Evolutionary conservation across 106 monocot species (phyloP), one percentile per base, ranked within the genome.

Genomic region (Dioscorea alata): DNA sequence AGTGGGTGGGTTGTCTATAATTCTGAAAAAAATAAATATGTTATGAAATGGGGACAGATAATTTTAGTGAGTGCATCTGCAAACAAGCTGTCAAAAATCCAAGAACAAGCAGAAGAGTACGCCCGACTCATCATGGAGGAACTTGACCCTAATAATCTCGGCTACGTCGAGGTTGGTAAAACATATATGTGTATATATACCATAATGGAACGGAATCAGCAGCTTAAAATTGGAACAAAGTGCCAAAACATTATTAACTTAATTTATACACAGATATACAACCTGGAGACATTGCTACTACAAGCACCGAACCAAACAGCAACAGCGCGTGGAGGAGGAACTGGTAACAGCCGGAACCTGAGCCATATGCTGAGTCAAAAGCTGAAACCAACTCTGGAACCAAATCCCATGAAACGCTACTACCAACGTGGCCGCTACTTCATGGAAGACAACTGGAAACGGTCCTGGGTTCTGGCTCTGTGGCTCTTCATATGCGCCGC

Each of bases 51-150:
- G 6, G 23, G 0, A 2, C 78, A 91, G 89, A 97, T 97, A 71
- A 97, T 97, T 57, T 6, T 84, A 12, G 50, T 97, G 59, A 97
- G 96, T 59, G 96, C 96, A 0, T 92, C 96, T 1, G 84, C 92
- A 19, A 97, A 97, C 86, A 97, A 88, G 63, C 85, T 97, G 12
- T 87, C 86, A 16, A 89, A 89, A 70, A 69, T 97, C 61, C 86
- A 97, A 66, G 92, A 97, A 8, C 92, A 92, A 58, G 84, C 96
- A 0, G 96, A 92, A 57, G 96, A 97, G 69, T 97, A 97, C 73
- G 89, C 96, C 4, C 75, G 89, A 4, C 84, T 97, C 25, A 97
- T 97, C 72, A 97, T 97, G 96, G 96, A 97, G 67, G 96, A 97
- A 69, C 69, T 97, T 2, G 96, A 97, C 65, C 96, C 92, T 23